Evolutionary conservation across 176 grass and related monocot genomes (phyloP).

Genomic region (Bothriochloa decipiens): DNA sequence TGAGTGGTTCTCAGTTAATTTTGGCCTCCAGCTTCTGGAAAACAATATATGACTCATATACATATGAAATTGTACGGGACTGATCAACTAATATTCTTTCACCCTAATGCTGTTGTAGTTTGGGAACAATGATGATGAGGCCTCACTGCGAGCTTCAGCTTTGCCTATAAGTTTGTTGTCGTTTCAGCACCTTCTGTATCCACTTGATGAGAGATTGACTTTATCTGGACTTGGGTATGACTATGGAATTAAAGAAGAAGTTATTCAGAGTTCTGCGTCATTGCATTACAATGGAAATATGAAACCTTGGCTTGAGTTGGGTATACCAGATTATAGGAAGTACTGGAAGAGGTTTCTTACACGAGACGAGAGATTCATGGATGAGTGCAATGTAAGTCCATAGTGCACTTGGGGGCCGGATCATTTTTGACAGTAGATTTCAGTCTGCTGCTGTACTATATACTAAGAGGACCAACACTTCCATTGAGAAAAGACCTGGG

Average conservation of each 20-base stretch:
- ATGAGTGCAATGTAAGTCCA: constrained; percentile 93
- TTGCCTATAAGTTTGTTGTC: constrained; percentile 87
- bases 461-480: constrained; percentile 46
- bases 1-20: not conserved
- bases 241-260: constrained; percentile 60
- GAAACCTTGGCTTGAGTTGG: constrained; percentile 99
- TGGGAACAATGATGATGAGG: constrained; percentile 53
- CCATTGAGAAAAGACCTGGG: constrained; percentile 23
- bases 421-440: constrained; percentile 51
- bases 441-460: constrained; percentile 65
- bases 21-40: constrained; percentile 16
- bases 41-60: constrained; percentile 9
- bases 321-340: constrained; percentile 88
- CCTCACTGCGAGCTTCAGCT: constrained; percentile 74
- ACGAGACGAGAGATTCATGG: constrained; percentile 80
- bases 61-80: constrained; percentile 12
- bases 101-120: constrained; percentile 58
- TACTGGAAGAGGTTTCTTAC: constrained; percentile 90
- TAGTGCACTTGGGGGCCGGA: constrained; percentile 53
- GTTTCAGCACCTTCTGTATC: constrained; percentile 81
- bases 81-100: constrained; percentile 17
- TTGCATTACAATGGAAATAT: constrained; percentile 97
- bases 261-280: constrained; percentile 49
- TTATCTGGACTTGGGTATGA: constrained; percentile 85
- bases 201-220: constrained; percentile 67